Evolutionary conservation across 2,329 filamentous ascomycete species (phyloP).

Genomic region (Epichloe hybrida): DNA sequence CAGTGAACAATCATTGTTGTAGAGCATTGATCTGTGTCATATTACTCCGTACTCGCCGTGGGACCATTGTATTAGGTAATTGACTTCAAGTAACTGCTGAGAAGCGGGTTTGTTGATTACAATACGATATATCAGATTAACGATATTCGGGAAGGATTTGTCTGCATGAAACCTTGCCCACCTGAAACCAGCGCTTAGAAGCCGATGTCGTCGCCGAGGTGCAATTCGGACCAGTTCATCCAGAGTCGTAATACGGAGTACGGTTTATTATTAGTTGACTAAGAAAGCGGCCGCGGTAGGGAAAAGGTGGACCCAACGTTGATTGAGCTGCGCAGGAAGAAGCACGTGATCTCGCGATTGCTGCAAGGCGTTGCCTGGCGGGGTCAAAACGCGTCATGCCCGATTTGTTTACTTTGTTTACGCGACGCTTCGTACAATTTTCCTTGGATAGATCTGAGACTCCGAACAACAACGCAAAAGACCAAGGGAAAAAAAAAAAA

Average conservation of each 20-base stretch:
- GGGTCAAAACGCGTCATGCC: constrained; percentile 8
- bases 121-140: background rate
- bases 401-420: constrained; percentile 12
- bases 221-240: background rate
- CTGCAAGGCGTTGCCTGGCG: constrained; percentile 7
- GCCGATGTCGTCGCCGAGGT: background rate
- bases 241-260: background rate
- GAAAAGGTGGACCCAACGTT: background rate
- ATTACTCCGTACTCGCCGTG: too few relatives aligned
- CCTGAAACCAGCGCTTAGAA: background rate
- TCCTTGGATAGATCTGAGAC: background rate
- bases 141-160: background rate
- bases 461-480: background rate
- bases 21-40: too few relatives aligned
- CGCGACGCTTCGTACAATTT: background rate
- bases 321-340: background rate
- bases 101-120: background rate
- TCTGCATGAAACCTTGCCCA: background rate
- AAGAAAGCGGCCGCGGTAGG: background rate
- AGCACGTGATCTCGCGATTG: constrained; percentile 10
- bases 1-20: too few relatives aligned
- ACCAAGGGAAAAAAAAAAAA: background rate
- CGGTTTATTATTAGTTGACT: too few relatives aligned
- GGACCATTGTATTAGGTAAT: too few relatives aligned
- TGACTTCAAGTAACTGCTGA: too few relatives aligned